phyloP scores from a whole-genome alignment of 208 protist species.

The Angomonas ambiguus region DNA sequence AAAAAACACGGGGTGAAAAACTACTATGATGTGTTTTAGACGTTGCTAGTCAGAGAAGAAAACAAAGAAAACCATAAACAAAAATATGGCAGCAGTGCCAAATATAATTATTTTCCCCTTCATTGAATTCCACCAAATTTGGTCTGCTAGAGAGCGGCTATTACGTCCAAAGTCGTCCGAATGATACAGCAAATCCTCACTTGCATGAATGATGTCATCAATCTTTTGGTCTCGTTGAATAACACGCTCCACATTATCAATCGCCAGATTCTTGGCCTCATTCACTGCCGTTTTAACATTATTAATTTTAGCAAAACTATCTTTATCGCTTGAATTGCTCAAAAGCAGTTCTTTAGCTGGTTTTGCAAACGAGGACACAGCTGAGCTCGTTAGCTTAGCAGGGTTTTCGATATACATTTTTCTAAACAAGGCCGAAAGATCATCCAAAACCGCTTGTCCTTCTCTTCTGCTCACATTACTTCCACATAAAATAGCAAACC shows the following conservation, averaged over 20 bases:
- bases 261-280: conserved; percentile 78
- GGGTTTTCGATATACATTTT: conserved; percentile 86
- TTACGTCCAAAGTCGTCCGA: conserved; percentile 83
- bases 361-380: conserved; percentile 65
- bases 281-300: conserved; percentile 72
- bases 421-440: conserved; percentile 60
- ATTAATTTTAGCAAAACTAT: conserved; percentile 50
- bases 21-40: conserved; percentile 3
- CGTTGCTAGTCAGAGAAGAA: conserved; percentile 38
- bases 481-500: conserved; percentile 60
- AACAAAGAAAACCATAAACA: conserved; percentile 75
- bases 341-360: conserved; percentile 65
- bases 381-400: conserved; percentile 44
- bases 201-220: conserved; percentile 86
- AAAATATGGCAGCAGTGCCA: conserved; percentile 51
- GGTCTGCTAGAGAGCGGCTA: conserved; percentile 74
- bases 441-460: conserved; percentile 67
- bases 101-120: conserved; percentile 69
- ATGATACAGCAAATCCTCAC: conserved; percentile 85
- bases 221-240: conserved; percentile 79
- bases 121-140: conserved; percentile 87
- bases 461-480: conserved; percentile 42
- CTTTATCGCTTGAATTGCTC: neutral
- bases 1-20: conserved; percentile 3
- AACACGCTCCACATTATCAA: conserved; percentile 83